Conservation (phyloP, 2,329 filamentous ascomycete genomes). For the Ascochyta viciae-villosae region DNA sequence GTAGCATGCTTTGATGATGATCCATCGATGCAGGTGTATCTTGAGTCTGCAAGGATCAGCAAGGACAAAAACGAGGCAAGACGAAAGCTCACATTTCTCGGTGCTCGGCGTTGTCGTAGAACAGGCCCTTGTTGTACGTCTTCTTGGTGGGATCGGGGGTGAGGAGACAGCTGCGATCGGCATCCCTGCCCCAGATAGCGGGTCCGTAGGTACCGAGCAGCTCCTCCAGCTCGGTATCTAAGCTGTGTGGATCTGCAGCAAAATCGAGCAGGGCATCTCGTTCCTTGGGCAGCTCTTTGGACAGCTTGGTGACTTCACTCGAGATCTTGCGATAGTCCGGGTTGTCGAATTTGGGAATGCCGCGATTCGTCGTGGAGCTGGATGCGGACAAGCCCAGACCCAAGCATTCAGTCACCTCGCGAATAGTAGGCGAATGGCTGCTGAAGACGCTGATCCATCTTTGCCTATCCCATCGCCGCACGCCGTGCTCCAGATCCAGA, state of each 20-base stretch:
- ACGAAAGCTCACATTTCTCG: slow-evolving; percentile 39
- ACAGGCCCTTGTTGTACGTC: slow-evolving; percentile 45
- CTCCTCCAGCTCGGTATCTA: slow-evolving; percentile 44
- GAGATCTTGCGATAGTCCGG: slow-evolving; percentile 47
- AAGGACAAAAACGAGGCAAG: neutral
- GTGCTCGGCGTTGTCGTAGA: slow-evolving; percentile 43
- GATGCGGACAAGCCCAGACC: slow-evolving; percentile 45
- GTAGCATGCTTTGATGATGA: slow-evolving; percentile 50
- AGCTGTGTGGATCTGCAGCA: slow-evolving; percentile 40
- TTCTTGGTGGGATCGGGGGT: slow-evolving; percentile 43
- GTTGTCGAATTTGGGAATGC: slow-evolving; percentile 50
- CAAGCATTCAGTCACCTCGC: slow-evolving; percentile 47
- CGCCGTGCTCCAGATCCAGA: slow-evolving; percentile 41
- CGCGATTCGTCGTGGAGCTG: slow-evolving; percentile 46
- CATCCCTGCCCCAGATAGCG: slow-evolving; percentile 45
- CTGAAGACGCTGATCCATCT: slow-evolving; percentile 48
- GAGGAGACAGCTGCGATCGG: slow-evolving; percentile 43
- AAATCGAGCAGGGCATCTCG: slow-evolving; percentile 48
- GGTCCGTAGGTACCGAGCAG: slow-evolving; percentile 43
- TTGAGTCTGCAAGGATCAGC: slow-evolving; percentile 34
- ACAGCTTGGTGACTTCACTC: slow-evolving; percentile 45
- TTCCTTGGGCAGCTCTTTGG: slow-evolving; percentile 47
- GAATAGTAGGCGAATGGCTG: slow-evolving; percentile 48
- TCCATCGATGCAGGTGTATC: slow-evolving; percentile 48
- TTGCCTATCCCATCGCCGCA: slow-evolving; percentile 44